These are phyloP conservation scores for Kazachstania psychrophila DNA, from an alignment of 805 yeast species.

Conservation along the genomic window DNA sequence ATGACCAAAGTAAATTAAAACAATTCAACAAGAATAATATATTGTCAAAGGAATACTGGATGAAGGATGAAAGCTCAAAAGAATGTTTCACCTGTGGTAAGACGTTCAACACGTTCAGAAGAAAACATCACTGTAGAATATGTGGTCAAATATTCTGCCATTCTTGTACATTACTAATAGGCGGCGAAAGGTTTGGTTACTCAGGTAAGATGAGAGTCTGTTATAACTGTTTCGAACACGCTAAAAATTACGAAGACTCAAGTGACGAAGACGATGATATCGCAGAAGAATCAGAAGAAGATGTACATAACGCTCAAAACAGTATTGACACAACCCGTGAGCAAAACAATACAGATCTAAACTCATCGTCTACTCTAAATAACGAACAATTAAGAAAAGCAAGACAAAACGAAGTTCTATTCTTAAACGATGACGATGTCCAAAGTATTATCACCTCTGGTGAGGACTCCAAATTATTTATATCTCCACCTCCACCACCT, in stretches of 20 bases:
- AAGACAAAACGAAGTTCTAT: slow-evolving; percentile 15
- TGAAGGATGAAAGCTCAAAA: slow-evolving; percentile 86
- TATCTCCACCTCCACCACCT: slow-evolving; percentile 43
- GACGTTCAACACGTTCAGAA: slow-evolving; percentile 72
- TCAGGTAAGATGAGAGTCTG: slow-evolving; percentile 72
- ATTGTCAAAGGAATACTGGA: slow-evolving; percentile 72
- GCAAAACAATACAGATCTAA: no score
- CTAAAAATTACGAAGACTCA: slow-evolving; percentile 61
- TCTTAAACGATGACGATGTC: slow-evolving; percentile 27
- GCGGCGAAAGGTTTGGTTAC: slow-evolving; percentile 55
- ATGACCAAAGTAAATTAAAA: slow-evolving; percentile 19
- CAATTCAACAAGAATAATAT: slow-evolving; percentile 18
- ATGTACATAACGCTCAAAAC: no score
- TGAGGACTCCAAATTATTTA: slow-evolving; percentile 29
- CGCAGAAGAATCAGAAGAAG: background rate
- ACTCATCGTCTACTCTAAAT: background rate
- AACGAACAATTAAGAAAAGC: background rate
- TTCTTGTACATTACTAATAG: slow-evolving; percentile 62
- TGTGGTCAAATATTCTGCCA: slow-evolving; percentile 95
- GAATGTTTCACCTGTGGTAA: slow-evolving; percentile 80
- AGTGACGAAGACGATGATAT: slow-evolving; percentile 45
- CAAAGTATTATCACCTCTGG: slow-evolving; percentile 28
- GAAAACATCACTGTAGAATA: slow-evolving; percentile 90
- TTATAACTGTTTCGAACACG: slow-evolving; percentile 53
- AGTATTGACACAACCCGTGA: no score